Percentiles rank a stretch among this genome's conserved stretches.
These are phyloP conservation scores for Naganishia vaughanmartiniae DNA, from an alignment of 768 basidiomycete genomes.

Conservation along the genomic window DNA sequence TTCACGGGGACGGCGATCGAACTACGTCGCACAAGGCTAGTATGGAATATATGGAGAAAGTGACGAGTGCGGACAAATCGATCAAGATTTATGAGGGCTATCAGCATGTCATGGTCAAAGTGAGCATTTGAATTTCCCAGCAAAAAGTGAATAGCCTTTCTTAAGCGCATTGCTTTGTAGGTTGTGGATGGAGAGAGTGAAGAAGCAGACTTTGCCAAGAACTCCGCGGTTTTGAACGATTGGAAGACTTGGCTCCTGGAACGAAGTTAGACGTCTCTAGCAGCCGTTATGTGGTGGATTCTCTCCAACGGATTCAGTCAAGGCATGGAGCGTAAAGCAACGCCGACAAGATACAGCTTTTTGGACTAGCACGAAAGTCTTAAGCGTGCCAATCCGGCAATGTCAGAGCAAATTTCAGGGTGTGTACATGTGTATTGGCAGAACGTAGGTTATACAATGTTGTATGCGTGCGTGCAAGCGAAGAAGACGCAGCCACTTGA, in stretches of 20 bases:
- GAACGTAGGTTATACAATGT: no score
- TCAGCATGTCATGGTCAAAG: slow-evolving; percentile 25
- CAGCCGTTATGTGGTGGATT: no score
- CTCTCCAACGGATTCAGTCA: no score
- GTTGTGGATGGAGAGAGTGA: background rate
- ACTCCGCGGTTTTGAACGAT: background rate
- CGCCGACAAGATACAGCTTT: no score
- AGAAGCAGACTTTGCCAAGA: slow-evolving; percentile 13
- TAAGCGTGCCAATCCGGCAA: no score
- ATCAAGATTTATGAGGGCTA: slow-evolving; percentile 20
- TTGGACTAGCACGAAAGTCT: no score
- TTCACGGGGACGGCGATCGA: slow-evolving; percentile 18
- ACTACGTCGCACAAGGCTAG: slow-evolving; percentile 3
- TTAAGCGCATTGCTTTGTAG: background rate
- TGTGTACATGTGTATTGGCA: no score
- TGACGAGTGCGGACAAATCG: slow-evolving; percentile 14
- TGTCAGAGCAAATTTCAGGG: no score
- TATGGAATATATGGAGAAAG: slow-evolving; percentile 1
- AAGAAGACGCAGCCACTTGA: no score
- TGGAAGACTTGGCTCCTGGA: slow-evolving; percentile 14
- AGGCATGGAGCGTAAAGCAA: no score
- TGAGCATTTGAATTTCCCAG: background rate
- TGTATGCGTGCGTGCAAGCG: no score
- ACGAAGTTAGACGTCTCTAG: background rate
- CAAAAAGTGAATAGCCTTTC: background rate